Evolutionary conservation across 345 rosid species (phyloP).

Genomic region (Mangifera indica): DNA sequence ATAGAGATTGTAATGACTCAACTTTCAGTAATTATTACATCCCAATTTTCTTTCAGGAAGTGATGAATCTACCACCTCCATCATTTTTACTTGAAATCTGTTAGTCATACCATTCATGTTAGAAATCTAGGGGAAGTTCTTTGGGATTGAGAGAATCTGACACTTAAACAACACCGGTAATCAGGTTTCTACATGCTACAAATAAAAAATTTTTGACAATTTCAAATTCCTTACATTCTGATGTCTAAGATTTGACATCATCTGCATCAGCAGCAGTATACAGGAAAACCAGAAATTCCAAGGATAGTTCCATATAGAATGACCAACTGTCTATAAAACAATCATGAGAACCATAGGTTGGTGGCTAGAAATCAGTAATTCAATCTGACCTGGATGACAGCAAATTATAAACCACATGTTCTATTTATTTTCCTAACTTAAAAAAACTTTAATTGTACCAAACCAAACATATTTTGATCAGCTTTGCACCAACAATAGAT

Average conservation of each 20-base stretch:
- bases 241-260: background rate
- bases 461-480: background rate
- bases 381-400: background rate
- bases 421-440: background rate
- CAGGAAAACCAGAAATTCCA: background rate
- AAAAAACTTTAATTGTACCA: background rate
- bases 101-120: too few species aligned
- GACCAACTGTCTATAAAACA: background rate
- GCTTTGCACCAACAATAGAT: background rate
- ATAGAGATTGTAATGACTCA: background rate
- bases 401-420: background rate
- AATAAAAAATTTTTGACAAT: background rate
- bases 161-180: background rate
- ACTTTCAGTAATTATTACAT: background rate
- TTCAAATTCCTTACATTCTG: background rate
- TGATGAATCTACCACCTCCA: background rate
- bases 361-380: background rate
- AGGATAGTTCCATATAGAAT: background rate
- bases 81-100: background rate
- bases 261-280: background rate
- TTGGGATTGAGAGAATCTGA: background rate
- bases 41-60: background rate
- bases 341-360: background rate
- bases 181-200: too few species aligned
- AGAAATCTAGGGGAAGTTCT: background rate